These are phyloP conservation scores for Camillea tinctor DNA, from an alignment of 2,329 filamentous ascomycete genomes.

Conservation along the genomic window DNA sequence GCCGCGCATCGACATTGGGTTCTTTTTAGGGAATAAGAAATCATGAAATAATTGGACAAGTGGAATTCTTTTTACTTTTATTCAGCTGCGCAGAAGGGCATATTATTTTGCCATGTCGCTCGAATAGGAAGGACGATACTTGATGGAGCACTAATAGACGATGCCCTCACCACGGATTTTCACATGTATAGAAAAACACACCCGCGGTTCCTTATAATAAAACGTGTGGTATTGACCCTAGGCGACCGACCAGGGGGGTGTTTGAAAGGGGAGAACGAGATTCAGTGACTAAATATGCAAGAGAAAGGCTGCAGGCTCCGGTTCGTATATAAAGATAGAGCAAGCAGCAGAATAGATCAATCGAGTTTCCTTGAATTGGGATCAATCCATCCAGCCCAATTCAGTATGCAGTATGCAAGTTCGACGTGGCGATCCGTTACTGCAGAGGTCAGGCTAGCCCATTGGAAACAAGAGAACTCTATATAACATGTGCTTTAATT, in stretches of 20 bases:
- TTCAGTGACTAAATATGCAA: background rate
- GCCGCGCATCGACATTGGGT: background rate
- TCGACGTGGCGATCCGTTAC: background rate
- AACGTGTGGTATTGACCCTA: background rate
- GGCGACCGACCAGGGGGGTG: background rate
- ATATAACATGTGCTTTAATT: too few relatives aligned
- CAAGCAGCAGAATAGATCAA: background rate
- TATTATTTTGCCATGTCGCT: background rate
- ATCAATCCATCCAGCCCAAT: background rate
- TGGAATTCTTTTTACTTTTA: background rate
- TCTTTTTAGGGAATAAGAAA: background rate
- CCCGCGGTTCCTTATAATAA: background rate
- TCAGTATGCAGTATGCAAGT: background rate
- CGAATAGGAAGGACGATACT: background rate
- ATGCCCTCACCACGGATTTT: background rate
- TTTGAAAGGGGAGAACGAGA: background rate
- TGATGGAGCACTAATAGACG: background rate
- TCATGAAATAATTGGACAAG: background rate
- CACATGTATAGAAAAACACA: background rate
- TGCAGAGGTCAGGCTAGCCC: background rate
- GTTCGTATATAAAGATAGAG: background rate
- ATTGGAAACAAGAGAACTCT: background rate
- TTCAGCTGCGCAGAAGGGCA: background rate
- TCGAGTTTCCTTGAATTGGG: background rate
- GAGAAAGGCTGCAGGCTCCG: background rate